Base-by-base conservation (phyloP, 495 filamentous ascomycete genomes). In the Pyronema domesticum region DNA sequence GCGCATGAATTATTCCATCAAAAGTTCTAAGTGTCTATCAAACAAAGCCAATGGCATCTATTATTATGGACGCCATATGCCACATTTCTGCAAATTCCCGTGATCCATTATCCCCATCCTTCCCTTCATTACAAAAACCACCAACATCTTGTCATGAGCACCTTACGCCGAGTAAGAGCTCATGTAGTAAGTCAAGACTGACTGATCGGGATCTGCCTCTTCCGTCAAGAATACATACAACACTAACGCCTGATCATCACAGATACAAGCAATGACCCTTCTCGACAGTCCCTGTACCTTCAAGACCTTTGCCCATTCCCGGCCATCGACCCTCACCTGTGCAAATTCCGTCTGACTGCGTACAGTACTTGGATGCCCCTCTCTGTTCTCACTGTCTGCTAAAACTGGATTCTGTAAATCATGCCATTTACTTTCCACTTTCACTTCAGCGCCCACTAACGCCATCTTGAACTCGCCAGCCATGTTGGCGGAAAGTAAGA, bases 171-270 rank as follows among this genome's bases (percentile, higher is more conserved):
- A 66, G 60, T 74, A 68, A 54, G 78, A 80, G 46, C 75, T 76
- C 59, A 81, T 78, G 55, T 80, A 81, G 57, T 81, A 81, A n/a
- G 85, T 89, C 51, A 89, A 66, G 53, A 93, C 83, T 45, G 84
- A 76, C n/a, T 75, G 71, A 64, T 75, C 57, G 52, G 72, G 74
- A 68, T 81, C 78, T 51, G 79, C 81, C 46, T 77, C 69, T 56
- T 80, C 73, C 37, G 85, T 77, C 51, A 95, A 72, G 65, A 89
- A 98, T 17, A 98, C 91, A 63, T 98, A 98, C 3, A 95, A 70
- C 18, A 95, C 82, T 49, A 98, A 65, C 0, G 88, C 89, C 65
- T 83, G 83, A n/a, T 88, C 85, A 60, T 79, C 71, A 13, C 70
- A 69, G 67, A 80, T 78, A 65, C 89, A 95, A 51, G 88, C 91